Percentiles rank a stretch among this genome's conserved stretches.
phyloP scores from a whole-genome alignment of 768 basidiomycete genomes.

The Gautieria morchelliformis region DNA sequence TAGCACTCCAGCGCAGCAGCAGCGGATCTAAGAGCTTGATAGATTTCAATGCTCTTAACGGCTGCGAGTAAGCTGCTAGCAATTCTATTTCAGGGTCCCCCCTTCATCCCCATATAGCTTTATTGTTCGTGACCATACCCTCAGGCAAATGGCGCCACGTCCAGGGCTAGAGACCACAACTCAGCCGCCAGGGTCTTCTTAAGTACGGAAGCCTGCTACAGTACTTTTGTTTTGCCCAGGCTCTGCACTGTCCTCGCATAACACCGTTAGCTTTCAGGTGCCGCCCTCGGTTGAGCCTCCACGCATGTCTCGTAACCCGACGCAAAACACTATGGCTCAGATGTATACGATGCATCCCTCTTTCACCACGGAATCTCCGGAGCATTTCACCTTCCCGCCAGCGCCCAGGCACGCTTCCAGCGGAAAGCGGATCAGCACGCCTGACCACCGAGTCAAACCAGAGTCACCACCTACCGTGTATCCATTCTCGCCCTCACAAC shows the following conservation, averaged over 20 bases:
- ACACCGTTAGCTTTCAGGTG: background rate
- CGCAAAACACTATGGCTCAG: background rate
- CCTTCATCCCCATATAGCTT: slow-evolving; percentile 5
- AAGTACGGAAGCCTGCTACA: slow-evolving; percentile 4
- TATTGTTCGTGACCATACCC: background rate
- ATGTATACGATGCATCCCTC: background rate
- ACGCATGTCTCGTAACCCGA: background rate
- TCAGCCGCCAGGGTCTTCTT: too few relatives aligned
- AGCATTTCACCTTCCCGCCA: background rate
- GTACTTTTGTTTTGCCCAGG: background rate
- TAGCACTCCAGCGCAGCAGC: too few relatives aligned
- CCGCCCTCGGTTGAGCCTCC: background rate
- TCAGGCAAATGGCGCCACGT: background rate
- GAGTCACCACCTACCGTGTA: background rate
- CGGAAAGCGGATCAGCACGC: background rate
- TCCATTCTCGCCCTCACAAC: background rate
- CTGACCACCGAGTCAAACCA: background rate
- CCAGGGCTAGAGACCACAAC: too few relatives aligned
- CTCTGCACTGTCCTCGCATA: background rate
- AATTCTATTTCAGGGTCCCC: slow-evolving; percentile 2
- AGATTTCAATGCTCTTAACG: too few relatives aligned
- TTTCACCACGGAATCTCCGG: background rate
- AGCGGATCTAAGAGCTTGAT: too few relatives aligned
- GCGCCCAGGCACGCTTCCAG: background rate
- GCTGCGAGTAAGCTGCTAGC: background rate